Evolutionary conservation across 192 early-diverging fungal genomes (phyloP).

Genomic region (Coemansia sp.): DNA sequence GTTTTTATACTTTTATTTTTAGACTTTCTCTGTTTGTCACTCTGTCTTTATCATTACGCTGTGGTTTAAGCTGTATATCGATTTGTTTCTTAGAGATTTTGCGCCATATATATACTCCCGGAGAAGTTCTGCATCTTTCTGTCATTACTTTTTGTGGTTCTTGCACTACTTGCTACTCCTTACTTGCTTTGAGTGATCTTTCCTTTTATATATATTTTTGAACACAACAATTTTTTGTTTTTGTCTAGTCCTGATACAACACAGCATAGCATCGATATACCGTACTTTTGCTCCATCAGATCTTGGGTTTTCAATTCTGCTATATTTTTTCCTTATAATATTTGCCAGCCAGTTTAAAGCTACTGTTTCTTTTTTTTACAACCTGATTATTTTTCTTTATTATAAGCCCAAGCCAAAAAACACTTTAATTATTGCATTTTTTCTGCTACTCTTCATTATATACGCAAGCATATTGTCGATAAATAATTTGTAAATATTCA

Average conservation of each 20-base stretch:
- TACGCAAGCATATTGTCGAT: no score
- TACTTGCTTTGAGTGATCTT: background rate
- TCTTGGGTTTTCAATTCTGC: background rate
- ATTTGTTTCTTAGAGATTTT: no score
- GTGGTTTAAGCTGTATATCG: no score
- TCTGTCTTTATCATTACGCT: background rate
- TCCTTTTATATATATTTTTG: background rate
- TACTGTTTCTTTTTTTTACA: no score
- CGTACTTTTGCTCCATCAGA: background rate
- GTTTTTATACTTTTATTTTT: conserved; percentile 3
- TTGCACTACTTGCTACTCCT: background rate
- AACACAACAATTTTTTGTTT: background rate
- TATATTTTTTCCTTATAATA: background rate
- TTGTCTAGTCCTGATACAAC: background rate
- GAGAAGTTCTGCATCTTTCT: background rate
- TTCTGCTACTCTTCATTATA: background rate
- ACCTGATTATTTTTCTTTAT: background rate
- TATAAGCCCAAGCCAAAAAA: background rate
- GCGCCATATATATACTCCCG: background rate
- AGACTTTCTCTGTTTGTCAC: no score
- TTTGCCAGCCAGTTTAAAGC: no score
- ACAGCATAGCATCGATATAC: background rate
- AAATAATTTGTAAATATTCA: no score
- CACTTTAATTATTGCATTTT: background rate
- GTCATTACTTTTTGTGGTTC: background rate